A percentile compares a stretch with the other conserved stretches of the same genome.
phyloP scores from a whole-genome alignment of 176 grass and related monocot genomes.

The Cymbopogon citratus region DNA sequence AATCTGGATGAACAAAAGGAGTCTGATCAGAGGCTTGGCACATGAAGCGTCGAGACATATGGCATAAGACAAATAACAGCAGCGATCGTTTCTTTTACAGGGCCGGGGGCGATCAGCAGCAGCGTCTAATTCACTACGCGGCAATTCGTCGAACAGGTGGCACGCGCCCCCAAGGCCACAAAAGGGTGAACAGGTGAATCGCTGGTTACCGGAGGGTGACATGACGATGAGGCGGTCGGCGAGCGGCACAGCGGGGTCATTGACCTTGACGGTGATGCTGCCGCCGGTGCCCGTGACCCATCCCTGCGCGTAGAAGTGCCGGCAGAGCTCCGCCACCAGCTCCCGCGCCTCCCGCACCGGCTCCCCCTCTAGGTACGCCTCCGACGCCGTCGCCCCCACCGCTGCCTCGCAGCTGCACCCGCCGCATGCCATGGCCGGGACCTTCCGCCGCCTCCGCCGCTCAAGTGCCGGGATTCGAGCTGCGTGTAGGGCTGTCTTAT shows the following conservation, averaged over 20 bases:
- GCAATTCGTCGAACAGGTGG: conserved; percentile 34
- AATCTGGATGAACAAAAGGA: neutral
- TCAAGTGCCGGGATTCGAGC: neutral
- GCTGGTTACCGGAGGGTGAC: conserved; percentile 67
- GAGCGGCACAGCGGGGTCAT: conserved; percentile 59
- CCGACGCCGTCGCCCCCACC: conserved; percentile 29
- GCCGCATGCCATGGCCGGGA: conserved; percentile 23
- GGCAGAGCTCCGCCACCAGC: conserved; percentile 86
- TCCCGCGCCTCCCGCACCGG: conserved; percentile 61
- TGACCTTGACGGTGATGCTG: conserved; percentile 87
- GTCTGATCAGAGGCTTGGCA: no score
- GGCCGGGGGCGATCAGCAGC: neutral
- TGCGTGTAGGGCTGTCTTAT: neutral
- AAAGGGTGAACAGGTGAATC: neutral
- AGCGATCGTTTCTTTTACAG: neutral
- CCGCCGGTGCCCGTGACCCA: conserved; percentile 83
- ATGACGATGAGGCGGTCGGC: conserved; percentile 77
- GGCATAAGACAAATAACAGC: neutral
- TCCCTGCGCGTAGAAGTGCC: conserved; percentile 80
- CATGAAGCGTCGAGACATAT: neutral
- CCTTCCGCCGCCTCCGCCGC: neutral
- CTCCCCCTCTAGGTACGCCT: conserved; percentile 50
- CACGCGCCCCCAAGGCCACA: neutral
- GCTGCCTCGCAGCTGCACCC: conserved; percentile 1
- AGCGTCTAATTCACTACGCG: no score